Percentiles rank a stretch among this genome's conserved stretches.
Evolutionary conservation across 1,284 basidiomycete species (phyloP).

Genomic region (Anthracocystis setariae): DNA sequence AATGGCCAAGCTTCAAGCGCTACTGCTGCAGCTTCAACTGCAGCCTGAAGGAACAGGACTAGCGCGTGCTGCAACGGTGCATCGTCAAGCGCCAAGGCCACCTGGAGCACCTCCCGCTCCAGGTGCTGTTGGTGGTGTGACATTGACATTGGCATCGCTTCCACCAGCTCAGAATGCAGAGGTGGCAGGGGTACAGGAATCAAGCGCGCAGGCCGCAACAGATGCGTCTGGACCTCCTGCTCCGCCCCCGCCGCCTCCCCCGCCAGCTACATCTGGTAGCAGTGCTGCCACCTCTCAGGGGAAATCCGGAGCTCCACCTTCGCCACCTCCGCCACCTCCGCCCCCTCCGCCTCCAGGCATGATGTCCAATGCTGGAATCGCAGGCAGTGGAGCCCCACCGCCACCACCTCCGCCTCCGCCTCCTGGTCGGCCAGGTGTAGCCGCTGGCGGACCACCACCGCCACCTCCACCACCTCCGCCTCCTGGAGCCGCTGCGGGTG

Average conservation of each 20-base stretch:
- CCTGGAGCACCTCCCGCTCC: slow-evolving; percentile 25
- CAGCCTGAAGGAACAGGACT: slow-evolving; percentile 32
- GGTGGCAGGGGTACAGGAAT: neutral
- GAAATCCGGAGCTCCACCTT: slow-evolving; percentile 8
- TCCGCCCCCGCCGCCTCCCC: slow-evolving; percentile 17
- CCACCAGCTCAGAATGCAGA: neutral
- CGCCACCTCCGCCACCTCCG: slow-evolving; percentile 41
- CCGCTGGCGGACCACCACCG: slow-evolving; percentile 10
- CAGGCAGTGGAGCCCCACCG: slow-evolving; percentile 14
- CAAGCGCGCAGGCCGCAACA: neutral
- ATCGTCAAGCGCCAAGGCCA: slow-evolving; percentile 41
- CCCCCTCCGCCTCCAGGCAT: slow-evolving; percentile 23
- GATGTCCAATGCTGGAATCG: neutral
- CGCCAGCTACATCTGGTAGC: slow-evolving; percentile 1
- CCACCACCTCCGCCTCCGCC: slow-evolving; percentile 31
- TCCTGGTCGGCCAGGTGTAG: neutral
- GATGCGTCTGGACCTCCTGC: slow-evolving; percentile 10
- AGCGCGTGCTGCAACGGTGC: slow-evolving; percentile 20
- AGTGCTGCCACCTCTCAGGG: neutral
- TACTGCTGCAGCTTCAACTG: slow-evolving; percentile 47
- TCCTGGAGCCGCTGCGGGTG: slow-evolving; percentile 5
- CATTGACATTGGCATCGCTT: slow-evolving; percentile 7
- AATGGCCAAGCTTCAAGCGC: slow-evolving; percentile 49
- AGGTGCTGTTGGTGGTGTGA: slow-evolving; percentile 1
- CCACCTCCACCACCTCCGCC: slow-evolving; percentile 32